Evolutionary conservation across 2,329 filamentous ascomycete species (phyloP), one percentile per base, ranked within the genome.

Genomic region (Cercospora citrullina): DNA sequence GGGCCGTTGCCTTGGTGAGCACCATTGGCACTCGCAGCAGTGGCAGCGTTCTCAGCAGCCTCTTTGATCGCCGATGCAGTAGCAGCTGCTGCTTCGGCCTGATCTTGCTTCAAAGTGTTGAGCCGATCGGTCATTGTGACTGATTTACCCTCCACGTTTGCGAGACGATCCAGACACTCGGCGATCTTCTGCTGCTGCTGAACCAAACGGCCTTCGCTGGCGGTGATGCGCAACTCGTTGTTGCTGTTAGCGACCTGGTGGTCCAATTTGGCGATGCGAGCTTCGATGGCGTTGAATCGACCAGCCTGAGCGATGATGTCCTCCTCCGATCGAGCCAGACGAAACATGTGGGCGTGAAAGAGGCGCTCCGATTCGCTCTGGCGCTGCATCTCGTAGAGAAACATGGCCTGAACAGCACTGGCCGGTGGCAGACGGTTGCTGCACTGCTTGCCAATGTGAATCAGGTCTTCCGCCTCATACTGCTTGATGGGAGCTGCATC

Each of bases 331-430:
- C 51, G 48, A 10, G 73, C 69, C 7, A 72, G 66, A 7, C 68
- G 58, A 67, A 75, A 72, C 68, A 76, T 72, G 21, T 69, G 65
- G n/a, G 63, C 59, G 18, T 74, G 65, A 57, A 77, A 75, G 8
- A 77, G 72, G n/a, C 64, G 60, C 64, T 77, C 73, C 28, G 65
- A 36, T 26, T 76, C 74, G 21, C 69, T 70, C 57, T 73, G 45
- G 28, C 75, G 74, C 33, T 73, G 68, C 42, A 75, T 64, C 66
- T 77, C 75, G 65, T 77, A 77, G 57, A 72, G 51, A 31, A 73
- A 73, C 74, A 77, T 77, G 21, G 69, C 71, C 23, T 74, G 68
- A 3, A 75, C 60, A 14, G 72, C 66, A 31, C 70, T 71, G 3
- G 74, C 69, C 16, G 75, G 75, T 14, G 75, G 75, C 0, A 75